phyloP scores from a whole-genome alignment of 2,329 filamentous ascomycete species.

The Gnomoniopsis sp. region DNA sequence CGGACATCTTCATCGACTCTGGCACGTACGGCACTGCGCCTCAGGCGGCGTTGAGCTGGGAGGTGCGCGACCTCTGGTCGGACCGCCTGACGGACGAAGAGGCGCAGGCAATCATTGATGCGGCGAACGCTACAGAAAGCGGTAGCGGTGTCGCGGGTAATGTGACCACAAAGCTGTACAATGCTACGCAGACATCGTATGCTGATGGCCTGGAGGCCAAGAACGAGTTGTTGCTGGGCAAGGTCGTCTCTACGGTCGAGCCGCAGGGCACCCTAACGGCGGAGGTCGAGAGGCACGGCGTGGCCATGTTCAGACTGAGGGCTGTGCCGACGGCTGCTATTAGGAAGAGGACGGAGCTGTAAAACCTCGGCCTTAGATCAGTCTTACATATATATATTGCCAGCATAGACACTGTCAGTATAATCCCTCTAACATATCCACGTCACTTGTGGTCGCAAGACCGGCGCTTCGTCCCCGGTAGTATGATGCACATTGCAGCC shows the following conservation, averaged over 20 bases:
- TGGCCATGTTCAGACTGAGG: conserved; percentile 47
- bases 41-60: conserved; percentile 42
- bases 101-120: conserved; percentile 40
- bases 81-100: conserved; percentile 47
- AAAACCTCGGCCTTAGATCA: neutral
- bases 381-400: neutral
- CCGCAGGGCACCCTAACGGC: conserved; percentile 40
- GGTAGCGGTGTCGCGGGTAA: conserved; percentile 23
- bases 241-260: conserved; percentile 38
- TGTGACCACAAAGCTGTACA: conserved; percentile 31
- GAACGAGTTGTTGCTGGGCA: conserved; percentile 43
- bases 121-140: conserved; percentile 30
- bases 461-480: neutral
- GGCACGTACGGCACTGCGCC: conserved; percentile 38
- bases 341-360: conserved; percentile 43
- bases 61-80: conserved; percentile 53
- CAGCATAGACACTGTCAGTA: neutral
- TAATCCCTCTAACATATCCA: neutral
- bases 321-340: conserved; percentile 23
- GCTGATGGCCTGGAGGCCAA: conserved; percentile 40
- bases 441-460: neutral
- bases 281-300: conserved; percentile 43
- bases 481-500: neutral
- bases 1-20: conserved; percentile 49
- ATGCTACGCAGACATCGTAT: conserved; percentile 46